Percentiles rank a stretch among this genome's conserved stretches.
Evolutionary conservation across 2,329 filamentous ascomycete species (phyloP).

Genomic region (Paraphaeosphaeria minitans): DNA sequence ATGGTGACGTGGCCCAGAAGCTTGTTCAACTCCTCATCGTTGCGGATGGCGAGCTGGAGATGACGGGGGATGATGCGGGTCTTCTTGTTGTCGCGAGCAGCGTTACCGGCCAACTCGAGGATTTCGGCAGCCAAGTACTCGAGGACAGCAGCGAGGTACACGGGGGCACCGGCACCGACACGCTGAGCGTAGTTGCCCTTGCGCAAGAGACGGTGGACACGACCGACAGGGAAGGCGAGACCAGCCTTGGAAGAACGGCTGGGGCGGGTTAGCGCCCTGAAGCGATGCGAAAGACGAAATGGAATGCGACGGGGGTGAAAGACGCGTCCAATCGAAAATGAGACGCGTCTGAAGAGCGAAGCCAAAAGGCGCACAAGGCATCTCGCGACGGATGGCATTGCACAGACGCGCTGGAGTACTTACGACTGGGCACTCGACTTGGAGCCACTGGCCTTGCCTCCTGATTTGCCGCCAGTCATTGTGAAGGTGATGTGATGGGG

Average conservation of each 20-base stretch:
- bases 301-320: slow-evolving; percentile 23
- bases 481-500: slow-evolving; percentile 57
- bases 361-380: slow-evolving; percentile 8
- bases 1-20: slow-evolving; percentile 95
- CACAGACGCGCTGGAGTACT: slow-evolving; percentile 54
- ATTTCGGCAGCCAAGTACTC: slow-evolving; percentile 99
- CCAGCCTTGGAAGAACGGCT: slow-evolving; percentile 99
- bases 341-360: slow-evolving; percentile 25
- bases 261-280: slow-evolving; percentile 42
- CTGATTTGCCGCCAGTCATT: slow-evolving; percentile 99
- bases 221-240: slow-evolving; percentile 97
- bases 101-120: slow-evolving; percentile 97
- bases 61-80: slow-evolving; percentile 99
- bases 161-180: slow-evolving; percentile 96
- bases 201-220: slow-evolving; percentile 98
- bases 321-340: slow-evolving; percentile 50
- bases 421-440: slow-evolving; percentile 98
- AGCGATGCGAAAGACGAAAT: slow-evolving; percentile 10
- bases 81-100: slow-evolving; percentile 99
- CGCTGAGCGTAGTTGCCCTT: slow-evolving; percentile 99
- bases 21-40: slow-evolving; percentile 99
- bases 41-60: slow-evolving; percentile 97
- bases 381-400: slow-evolving; percentile 19
- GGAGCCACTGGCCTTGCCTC: slow-evolving; percentile 98
- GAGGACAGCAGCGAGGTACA: slow-evolving; percentile 95